Evolutionary conservation across 129 eudicot genomes (phyloP).

Genomic region (Escallonia herrerae): DNA sequence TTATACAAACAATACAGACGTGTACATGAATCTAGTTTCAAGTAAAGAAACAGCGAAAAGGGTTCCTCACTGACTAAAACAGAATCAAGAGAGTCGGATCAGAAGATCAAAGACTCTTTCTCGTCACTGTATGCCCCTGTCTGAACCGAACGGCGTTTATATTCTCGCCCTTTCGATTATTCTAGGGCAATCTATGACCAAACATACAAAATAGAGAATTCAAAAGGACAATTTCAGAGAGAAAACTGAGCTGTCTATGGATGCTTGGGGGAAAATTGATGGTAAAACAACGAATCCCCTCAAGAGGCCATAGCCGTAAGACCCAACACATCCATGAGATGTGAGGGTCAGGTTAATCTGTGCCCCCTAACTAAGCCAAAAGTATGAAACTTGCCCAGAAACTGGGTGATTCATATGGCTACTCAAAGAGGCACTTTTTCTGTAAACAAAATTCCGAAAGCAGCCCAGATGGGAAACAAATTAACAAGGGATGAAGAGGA

Average conservation of each 20-base stretch:
- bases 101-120: background rate
- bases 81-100: background rate
- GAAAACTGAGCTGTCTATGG: slow-evolving; percentile 15
- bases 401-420: slow-evolving; percentile 22
- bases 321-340: background rate
- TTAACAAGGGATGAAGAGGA: no score
- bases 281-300: slow-evolving; percentile 13
- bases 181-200: slow-evolving; percentile 17
- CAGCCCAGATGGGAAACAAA: no score
- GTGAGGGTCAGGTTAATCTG: slow-evolving; percentile 10
- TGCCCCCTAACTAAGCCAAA: slow-evolving; percentile 44
- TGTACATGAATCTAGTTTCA: no score
- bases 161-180: slow-evolving; percentile 10
- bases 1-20: no score
- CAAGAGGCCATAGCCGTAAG: slow-evolving; percentile 23
- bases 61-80: no score
- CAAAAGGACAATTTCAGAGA: background rate
- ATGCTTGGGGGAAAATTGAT: slow-evolving; percentile 25
- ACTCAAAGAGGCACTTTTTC: slow-evolving; percentile 22
- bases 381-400: background rate
- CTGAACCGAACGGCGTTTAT: slow-evolving; percentile 25
- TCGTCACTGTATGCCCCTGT: slow-evolving; percentile 22
- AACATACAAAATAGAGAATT: background rate
- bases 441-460: background rate
- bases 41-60: no score